Conservation (phyloP, 225 moss, liverwort and hornwort genomes). For the Pseudisothecium myosuroides region DNA sequence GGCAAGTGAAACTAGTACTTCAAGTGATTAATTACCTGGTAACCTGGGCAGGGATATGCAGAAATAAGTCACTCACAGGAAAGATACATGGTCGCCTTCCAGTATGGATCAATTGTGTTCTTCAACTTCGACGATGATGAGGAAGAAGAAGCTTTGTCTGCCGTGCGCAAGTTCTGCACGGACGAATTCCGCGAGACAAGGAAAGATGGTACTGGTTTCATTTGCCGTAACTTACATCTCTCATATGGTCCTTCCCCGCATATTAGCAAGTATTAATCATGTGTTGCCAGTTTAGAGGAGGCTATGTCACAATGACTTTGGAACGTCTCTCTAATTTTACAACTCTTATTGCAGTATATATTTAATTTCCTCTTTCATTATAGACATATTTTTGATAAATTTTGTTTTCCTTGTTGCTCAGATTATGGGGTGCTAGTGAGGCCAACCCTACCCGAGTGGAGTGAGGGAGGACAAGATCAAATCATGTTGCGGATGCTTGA, state of each 20-base stretch:
- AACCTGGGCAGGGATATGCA: constrained; percentile 55
- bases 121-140: constrained; percentile 96
- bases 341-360: background rate
- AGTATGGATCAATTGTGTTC: constrained; percentile 88
- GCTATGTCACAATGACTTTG: background rate
- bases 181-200: constrained; percentile 79
- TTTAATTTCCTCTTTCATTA: background rate
- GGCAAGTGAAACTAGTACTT: background rate
- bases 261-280: background rate
- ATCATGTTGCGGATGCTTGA: constrained; percentile 94
- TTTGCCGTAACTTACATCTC: background rate
- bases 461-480: constrained; percentile 87
- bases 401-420: constrained; percentile 3
- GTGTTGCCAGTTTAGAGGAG: background rate
- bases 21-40: background rate
- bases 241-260: background rate
- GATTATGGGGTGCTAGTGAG: constrained; percentile 92
- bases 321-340: background rate
- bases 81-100: constrained; percentile 85
- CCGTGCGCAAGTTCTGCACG: constrained; percentile 80
- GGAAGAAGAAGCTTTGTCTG: constrained; percentile 77
- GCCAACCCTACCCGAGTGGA: constrained; percentile 79
- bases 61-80: constrained; percentile 72
- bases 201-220: constrained; percentile 57
- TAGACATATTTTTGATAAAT: background rate